Evolutionary conservation across 164 flowering plant species (phyloP).

Genomic region (Annona cherimola): DNA sequence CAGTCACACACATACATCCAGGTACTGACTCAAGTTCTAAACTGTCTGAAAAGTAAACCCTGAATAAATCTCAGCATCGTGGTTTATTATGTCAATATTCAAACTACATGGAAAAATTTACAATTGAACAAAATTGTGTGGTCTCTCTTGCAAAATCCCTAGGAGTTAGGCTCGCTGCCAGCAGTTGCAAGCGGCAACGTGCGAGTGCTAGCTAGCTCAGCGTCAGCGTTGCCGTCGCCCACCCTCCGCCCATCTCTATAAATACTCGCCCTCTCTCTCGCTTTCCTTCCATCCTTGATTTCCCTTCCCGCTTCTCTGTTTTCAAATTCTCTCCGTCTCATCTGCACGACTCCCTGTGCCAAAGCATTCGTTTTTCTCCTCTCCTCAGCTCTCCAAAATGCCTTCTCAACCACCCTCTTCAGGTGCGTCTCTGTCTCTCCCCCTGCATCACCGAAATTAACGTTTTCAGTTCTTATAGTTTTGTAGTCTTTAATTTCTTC

Average conservation of each 20-base stretch:
- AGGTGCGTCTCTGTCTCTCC: conserved; percentile 1
- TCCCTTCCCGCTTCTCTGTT: neutral
- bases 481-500: neutral
- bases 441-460: neutral
- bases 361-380: neutral
- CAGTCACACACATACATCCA: too few species aligned
- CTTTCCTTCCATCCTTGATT: neutral
- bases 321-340: neutral
- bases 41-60: too few species aligned
- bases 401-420: neutral
- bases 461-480: neutral
- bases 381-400: neutral
- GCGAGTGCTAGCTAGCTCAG: too few species aligned
- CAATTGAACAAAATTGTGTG: too few species aligned
- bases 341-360: neutral
- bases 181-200: too few species aligned
- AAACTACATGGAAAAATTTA: too few species aligned
- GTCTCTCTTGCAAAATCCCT: too few species aligned
- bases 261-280: neutral
- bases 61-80: too few species aligned
- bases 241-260: neutral
- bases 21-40: too few species aligned
- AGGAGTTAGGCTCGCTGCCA: too few species aligned
- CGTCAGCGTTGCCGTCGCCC: too few species aligned
- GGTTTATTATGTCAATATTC: too few species aligned